Evolutionary conservation across 208 protist species (phyloP).

Genomic region (Leishmania lainsoni): DNA sequence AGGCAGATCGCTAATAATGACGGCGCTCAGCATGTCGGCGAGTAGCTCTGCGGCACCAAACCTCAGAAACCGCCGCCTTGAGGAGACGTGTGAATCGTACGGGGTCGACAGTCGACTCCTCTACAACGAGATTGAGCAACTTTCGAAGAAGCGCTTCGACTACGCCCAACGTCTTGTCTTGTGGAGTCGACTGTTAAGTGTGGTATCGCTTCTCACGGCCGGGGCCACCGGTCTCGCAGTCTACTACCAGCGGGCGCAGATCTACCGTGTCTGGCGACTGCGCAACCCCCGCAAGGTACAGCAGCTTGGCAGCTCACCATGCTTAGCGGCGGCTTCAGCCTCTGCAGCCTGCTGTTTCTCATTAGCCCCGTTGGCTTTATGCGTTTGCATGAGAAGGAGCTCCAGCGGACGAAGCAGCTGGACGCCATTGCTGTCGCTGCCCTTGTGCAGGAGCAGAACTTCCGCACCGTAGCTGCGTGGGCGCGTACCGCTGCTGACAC

Average conservation of each 20-base stretch:
- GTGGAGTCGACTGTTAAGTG: conserved; percentile 26
- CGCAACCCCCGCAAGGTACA: conserved; percentile 38
- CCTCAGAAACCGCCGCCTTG: neutral
- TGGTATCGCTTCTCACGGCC: conserved; percentile 16
- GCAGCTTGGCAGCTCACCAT: conserved; percentile 22
- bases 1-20: neutral
- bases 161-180: conserved; percentile 17
- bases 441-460: conserved; percentile 38
- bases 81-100: conserved; percentile 22
- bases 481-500: neutral
- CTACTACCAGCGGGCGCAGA: conserved; percentile 50
- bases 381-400: conserved; percentile 25
- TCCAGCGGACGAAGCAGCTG: conserved; percentile 32
- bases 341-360: conserved; percentile 36
- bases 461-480: conserved; percentile 18
- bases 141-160: conserved; percentile 24
- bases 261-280: conserved; percentile 63
- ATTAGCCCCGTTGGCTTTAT: conserved; percentile 47
- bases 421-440: conserved; percentile 42
- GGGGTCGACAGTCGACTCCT: conserved; percentile 56
- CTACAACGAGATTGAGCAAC: conserved; percentile 42
- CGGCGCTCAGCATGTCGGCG: neutral
- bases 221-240: conserved; percentile 19
- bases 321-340: conserved; percentile 10
- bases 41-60: neutral